A percentile compares a stretch with the other conserved stretches of the same genome.
phyloP scores from a whole-genome alignment of 2,329 filamentous ascomycete species.

The Aureobasidium sp. region DNA sequence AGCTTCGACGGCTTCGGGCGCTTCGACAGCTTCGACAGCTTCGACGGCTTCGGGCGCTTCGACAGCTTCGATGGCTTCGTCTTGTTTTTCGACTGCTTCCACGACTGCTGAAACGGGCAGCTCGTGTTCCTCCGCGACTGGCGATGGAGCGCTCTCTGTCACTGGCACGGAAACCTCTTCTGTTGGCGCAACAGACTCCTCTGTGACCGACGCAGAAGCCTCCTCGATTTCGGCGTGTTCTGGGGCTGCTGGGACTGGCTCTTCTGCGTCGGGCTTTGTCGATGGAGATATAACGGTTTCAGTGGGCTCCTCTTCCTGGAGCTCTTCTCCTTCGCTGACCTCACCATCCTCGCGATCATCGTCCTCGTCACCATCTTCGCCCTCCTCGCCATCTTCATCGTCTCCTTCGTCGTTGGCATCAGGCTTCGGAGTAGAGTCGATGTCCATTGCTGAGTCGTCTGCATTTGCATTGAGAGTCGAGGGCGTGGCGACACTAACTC shows the following conservation, averaged over 20 bases:
- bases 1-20: not conserved
- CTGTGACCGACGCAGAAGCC: not conserved
- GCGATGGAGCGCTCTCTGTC: not conserved
- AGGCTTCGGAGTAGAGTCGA: slow-evolving; percentile 28
- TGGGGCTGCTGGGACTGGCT: not conserved
- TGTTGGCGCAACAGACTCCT: not conserved
- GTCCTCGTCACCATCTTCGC: slow-evolving; percentile 38
- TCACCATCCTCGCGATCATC: slow-evolving; percentile 32
- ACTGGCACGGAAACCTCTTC: not conserved
- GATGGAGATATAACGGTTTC: not conserved
- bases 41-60: not conserved
- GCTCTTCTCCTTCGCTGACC: slow-evolving; percentile 3
- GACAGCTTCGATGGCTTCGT: not conserved
- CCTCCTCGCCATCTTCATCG: slow-evolving; percentile 44
- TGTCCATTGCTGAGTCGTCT: slow-evolving; percentile 36
- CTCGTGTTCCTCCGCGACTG: not conserved
- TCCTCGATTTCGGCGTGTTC: not conserved
- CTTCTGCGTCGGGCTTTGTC: not conserved
- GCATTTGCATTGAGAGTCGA: slow-evolving; percentile 28
- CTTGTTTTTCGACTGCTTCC: not conserved
- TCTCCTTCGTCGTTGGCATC: slow-evolving; percentile 37
- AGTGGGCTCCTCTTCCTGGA: not conserved
- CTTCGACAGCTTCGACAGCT: not conserved
- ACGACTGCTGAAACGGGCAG: not conserved
- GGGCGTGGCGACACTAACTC: slow-evolving; percentile 25